Percentiles rank a stretch among this genome's conserved stretches.
Conservation (phyloP, 768 basidiomycete species). For the Xerocomus potaroensis region DNA sequence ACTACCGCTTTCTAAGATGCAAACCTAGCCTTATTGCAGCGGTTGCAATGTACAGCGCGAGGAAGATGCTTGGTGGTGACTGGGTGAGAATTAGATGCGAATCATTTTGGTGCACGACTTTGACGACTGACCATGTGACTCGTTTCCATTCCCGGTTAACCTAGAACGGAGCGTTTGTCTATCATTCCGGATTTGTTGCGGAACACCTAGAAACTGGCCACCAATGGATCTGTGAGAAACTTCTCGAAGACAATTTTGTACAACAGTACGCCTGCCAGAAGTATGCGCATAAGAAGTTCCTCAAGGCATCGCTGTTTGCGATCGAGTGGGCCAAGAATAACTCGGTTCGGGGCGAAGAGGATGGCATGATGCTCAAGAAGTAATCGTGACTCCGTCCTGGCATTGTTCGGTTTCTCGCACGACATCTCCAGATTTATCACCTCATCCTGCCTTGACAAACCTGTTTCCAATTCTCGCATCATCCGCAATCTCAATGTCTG, state of each 20-base stretch:
- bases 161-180: conserved; percentile 88
- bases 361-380: conserved; percentile 29
- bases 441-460: conserved; percentile 33
- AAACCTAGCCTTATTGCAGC: conserved; percentile 94
- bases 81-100: conserved; percentile 68
- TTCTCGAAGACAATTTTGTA: conserved; percentile 76
- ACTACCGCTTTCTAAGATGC: conserved; percentile 86
- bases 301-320: conserved; percentile 81
- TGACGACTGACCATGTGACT: conserved; percentile 32
- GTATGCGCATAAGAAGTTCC: conserved; percentile 96
- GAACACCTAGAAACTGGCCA: conserved; percentile 82
- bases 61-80: conserved; percentile 89
- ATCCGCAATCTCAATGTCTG: conserved; percentile 36
- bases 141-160: conserved; percentile 21
- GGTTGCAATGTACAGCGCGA: conserved; percentile 94
- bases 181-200: conserved; percentile 89
- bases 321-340: conserved; percentile 67
- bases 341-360: conserved; percentile 34
- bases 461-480: conserved; percentile 33
- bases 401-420: conserved; percentile 19
- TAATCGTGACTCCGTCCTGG: conserved; percentile 15
- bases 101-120: conserved; percentile 5
- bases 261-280: conserved; percentile 90
- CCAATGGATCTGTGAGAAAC: conserved; percentile 74
- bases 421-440: conserved; percentile 23